Evolutionary conservation across 2,329 filamentous ascomycete genomes (phyloP).

Genomic region (Phialocephala sp.): DNA sequence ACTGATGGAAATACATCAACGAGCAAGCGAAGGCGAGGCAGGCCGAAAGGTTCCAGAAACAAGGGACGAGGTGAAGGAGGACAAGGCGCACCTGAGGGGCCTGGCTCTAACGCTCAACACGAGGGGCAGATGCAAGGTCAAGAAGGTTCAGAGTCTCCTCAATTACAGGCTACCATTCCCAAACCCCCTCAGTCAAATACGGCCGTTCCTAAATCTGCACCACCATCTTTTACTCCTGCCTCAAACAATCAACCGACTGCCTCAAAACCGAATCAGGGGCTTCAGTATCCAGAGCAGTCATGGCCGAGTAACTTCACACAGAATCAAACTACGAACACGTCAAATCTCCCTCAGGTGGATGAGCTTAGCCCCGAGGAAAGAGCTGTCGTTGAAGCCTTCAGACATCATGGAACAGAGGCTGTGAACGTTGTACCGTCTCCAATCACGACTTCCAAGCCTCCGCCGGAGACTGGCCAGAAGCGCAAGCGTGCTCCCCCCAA

Average conservation of each 20-base stretch:
- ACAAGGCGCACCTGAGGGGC: neutral
- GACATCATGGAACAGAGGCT: constrained; percentile 31
- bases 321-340: constrained; percentile 16
- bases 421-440: constrained; percentile 33
- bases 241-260: constrained; percentile 24
- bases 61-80: constrained; percentile 23
- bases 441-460: constrained; percentile 29
- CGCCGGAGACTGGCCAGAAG: constrained; percentile 32
- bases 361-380: constrained; percentile 43
- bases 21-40: constrained; percentile 45
- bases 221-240: constrained; percentile 18
- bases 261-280: constrained; percentile 25
- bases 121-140: constrained; percentile 29
- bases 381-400: constrained; percentile 43
- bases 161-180: constrained; percentile 23
- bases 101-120: constrained; percentile 18
- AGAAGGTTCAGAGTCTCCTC: constrained; percentile 29
- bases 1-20: constrained; percentile 29
- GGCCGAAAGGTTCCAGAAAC: constrained; percentile 60
- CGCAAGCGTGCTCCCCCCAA: constrained; percentile 39
- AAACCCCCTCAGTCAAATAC: constrained; percentile 25
- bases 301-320: constrained; percentile 34
- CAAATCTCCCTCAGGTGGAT: constrained; percentile 28
- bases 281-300: constrained; percentile 34
- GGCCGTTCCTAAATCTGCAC: constrained; percentile 6